Conservation (phyloP, 495 filamentous ascomycete species). For the Rusavskia elegans region DNA sequence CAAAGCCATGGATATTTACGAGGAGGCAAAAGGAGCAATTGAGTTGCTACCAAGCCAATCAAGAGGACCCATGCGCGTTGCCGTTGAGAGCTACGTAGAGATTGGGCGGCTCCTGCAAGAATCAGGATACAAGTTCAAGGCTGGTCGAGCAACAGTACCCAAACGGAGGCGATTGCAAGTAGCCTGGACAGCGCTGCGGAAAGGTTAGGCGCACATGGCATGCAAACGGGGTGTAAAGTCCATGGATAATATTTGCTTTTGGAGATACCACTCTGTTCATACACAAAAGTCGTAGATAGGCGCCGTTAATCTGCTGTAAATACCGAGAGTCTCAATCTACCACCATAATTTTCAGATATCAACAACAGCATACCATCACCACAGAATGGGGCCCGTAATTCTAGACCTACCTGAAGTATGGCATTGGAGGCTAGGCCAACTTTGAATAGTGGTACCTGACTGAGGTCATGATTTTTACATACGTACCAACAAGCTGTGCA, state of each 20-base stretch:
- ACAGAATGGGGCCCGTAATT: no score
- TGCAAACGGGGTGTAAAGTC: conserved; percentile 1
- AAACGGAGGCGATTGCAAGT: conserved; percentile 33
- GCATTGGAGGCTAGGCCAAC: no score
- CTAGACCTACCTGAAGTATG: no score
- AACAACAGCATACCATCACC: no score
- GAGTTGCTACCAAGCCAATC: conserved; percentile 37
- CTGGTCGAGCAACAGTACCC: conserved; percentile 41
- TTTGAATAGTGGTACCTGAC: no score
- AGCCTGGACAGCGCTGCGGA: conserved; percentile 34
- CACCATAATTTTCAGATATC: no score
- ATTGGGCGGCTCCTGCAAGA: conserved; percentile 43
- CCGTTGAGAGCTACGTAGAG: conserved; percentile 60
- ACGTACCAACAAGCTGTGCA: no score
- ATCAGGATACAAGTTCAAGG: conserved; percentile 28
- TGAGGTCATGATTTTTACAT: no score
- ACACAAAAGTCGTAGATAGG: neutral
- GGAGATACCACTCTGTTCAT: conserved; percentile 4
- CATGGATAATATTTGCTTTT: neutral
- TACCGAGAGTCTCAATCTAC: conserved; percentile 2
- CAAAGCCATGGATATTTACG: conserved; percentile 38
- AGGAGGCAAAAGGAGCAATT: conserved; percentile 31
- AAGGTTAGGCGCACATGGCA: conserved; percentile 8
- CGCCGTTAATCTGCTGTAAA: conserved; percentile 5
- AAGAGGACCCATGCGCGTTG: conserved; percentile 43